Evolutionary conservation across 495 filamentous ascomycete genomes (phyloP).

Genomic region (Chlorociboria aeruginascens): DNA sequence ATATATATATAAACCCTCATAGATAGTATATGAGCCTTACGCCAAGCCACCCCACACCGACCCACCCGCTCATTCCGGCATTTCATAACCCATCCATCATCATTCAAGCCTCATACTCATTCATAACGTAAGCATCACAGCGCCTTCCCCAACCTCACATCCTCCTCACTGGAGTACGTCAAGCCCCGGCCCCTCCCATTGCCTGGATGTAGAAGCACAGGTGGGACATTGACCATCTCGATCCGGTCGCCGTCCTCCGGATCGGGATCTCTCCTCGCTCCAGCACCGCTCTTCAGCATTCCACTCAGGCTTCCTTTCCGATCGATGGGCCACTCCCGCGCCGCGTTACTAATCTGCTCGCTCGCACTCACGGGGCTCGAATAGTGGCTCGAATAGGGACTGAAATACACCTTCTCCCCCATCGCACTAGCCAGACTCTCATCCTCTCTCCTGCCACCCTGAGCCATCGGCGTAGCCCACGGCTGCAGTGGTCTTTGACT

Average conservation of each 20-base stretch:
- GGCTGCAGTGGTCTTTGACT: conserved; percentile 11
- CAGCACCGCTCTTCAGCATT: neutral
- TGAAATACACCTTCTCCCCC: conserved; percentile 15
- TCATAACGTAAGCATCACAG: conserved; percentile 1
- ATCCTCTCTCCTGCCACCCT: neutral
- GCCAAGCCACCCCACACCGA: too few species aligned
- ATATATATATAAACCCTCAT: too few species aligned
- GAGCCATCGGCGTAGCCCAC: neutral
- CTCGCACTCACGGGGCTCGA: conserved; percentile 11
- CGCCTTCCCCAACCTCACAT: conserved; percentile 2
- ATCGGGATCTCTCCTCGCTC: conserved; percentile 3
- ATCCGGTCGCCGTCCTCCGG: conserved; percentile 2
- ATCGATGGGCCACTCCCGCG: conserved; percentile 10
- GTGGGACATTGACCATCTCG: conserved; percentile 13
- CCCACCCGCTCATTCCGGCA: too few species aligned
- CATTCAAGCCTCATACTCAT: too few species aligned
- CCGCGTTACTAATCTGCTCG: neutral
- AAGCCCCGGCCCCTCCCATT: conserved; percentile 1
- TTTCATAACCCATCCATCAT: too few species aligned
- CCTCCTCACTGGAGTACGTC: conserved; percentile 1
- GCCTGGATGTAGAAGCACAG: conserved; percentile 12
- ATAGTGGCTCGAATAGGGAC: conserved; percentile 17
- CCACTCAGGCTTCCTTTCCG: conserved; percentile 1
- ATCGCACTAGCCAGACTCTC: conserved; percentile 5
- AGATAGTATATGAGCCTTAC: too few species aligned